These are phyloP conservation scores for Monosporascus sp. DNA, from an alignment of 2,329 filamentous ascomycete genomes.

Conservation along the genomic window DNA sequence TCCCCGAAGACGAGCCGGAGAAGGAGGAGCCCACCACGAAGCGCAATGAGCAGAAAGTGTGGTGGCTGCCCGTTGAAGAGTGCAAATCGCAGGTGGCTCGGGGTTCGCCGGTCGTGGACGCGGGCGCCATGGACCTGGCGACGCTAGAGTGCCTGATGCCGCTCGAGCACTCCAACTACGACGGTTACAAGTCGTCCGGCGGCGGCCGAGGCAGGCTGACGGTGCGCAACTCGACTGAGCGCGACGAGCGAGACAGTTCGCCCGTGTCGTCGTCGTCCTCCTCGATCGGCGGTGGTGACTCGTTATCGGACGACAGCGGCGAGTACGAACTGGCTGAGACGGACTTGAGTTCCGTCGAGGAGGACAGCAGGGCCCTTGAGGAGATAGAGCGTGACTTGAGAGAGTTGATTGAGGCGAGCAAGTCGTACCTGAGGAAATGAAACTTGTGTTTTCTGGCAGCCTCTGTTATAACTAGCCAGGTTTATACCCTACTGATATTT, in stretches of 20 bases:
- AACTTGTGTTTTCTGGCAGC: too few relatives aligned
- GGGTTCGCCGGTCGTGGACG: not conserved
- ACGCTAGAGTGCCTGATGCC: conserved; percentile 7
- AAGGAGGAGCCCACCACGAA: not conserved
- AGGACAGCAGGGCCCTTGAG: not conserved
- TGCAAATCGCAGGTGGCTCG: not conserved
- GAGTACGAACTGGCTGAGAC: not conserved
- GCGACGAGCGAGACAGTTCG: not conserved
- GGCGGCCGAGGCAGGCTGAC: conserved; percentile 4
- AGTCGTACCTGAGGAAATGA: not conserved
- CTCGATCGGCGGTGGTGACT: not conserved
- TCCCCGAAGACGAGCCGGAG: conserved; percentile 1
- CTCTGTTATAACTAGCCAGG: too few relatives aligned
- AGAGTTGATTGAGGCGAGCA: not conserved
- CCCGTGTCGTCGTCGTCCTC: not conserved
- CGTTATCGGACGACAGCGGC: not conserved
- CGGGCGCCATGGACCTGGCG: conserved; percentile 1
- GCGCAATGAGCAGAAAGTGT: conserved; percentile 5
- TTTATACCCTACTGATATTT: too few relatives aligned
- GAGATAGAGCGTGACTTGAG: not conserved
- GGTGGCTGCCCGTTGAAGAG: conserved; percentile 3
- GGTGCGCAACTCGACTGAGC: conserved; percentile 9
- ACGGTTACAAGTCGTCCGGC: not conserved
- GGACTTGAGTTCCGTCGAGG: not conserved
- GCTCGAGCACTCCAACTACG: conserved; percentile 2